Evolutionary conservation across 108 stramenopile species (phyloP), one percentile per base, ranked within the genome.

Genomic region (Skeletonema grethae): DNA sequence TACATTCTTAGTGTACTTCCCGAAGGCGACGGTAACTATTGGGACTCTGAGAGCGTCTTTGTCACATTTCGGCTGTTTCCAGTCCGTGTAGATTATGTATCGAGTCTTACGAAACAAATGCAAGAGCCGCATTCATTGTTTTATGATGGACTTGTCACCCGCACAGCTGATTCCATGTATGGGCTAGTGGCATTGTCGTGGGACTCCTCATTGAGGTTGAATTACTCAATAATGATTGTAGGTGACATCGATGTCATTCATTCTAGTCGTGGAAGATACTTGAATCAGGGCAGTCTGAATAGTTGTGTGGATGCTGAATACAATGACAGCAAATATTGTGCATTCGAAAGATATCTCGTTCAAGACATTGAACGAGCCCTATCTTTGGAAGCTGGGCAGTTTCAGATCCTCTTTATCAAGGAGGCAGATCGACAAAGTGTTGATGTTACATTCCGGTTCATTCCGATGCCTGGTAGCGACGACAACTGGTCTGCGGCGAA

Each of bases 281-380:
- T 91, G 55, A 88, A 91, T 58, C 84, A 88, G 60, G 92, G 92
- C 1, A 82, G 87, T 28, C 43, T 77, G 10, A 69, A 65, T 22
- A 73, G 58, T 57, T 93, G 92, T 68, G 50, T 43, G 22, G 55
- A 85, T 57, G 41, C 30, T 25, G 6, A 15, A 15, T n/a, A 83
- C 24, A 28, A 71, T 7, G 66, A 25, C 12, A 82, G 63, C 41
- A 31, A 32, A n/a, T 89, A 90, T 61, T 93, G 92, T 61, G 72
- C 61, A 61, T 93, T 88, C 38, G 92, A 93, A 57, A 38, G 55
- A n/a, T 48, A 64, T 65, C 68, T 85, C 30, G 57, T 69, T 24
- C 5, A 71, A 0, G 85, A 85, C 45, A 50, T 82, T 9, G 77
- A 77, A 13, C 25, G 30, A 24, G 68, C 73, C 9, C 81, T 85